Evolutionary conservation across 2,329 filamentous ascomycete species (phyloP), one percentile per base, ranked within the genome.

Genomic region (Drechslerella dactyloides): DNA sequence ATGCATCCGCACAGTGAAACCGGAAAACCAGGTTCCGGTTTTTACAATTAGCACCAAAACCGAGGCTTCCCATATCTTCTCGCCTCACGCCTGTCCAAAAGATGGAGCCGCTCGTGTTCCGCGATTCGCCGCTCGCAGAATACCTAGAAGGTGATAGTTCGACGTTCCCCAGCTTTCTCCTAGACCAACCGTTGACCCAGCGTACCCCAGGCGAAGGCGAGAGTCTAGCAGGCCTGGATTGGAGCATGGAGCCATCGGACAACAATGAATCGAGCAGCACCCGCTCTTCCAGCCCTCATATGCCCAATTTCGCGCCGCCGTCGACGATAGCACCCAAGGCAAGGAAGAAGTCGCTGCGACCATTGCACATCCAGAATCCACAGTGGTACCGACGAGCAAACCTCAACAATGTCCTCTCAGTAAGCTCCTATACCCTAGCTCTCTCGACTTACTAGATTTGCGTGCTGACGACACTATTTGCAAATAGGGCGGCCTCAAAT

Each of bases 21-120:
- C 8, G 19, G 17, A 21, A 17, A 19, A 15, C 7, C 44, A 11
- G 19, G 17, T 48, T 21, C 11, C n/a, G 17, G 21, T 10, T 19
- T n/a, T 21, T 19, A 19, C 5, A 48, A 21, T 17, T 15, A 48
- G 17, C n/a, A 48, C 44, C n/a, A 48, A 19, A 48, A 10, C 44
- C 15, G 4, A 4, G 44, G 8, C 19, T 10, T 19, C 40, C 40
- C 40, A 44, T 48, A 48, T 48, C 17, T 48, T 48, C n/a, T 19
- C n/a, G 44, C n/a, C 44, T 19, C 15, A 13, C 40, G 13, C 13
- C 55, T n/a, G 19, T 24, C 53, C 57, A 42, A 73, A 70, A 80
- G 76, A 94, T 97, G 93, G 93, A 96, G 85, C 87, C 90, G 78
- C 84, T 96, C 77, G 87, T 96, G 76, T 90, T 90, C 81, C 87